Evolutionary conservation across 2,329 filamentous ascomycete species (phyloP).

Genomic region (Leptographium radiaticola): DNA sequence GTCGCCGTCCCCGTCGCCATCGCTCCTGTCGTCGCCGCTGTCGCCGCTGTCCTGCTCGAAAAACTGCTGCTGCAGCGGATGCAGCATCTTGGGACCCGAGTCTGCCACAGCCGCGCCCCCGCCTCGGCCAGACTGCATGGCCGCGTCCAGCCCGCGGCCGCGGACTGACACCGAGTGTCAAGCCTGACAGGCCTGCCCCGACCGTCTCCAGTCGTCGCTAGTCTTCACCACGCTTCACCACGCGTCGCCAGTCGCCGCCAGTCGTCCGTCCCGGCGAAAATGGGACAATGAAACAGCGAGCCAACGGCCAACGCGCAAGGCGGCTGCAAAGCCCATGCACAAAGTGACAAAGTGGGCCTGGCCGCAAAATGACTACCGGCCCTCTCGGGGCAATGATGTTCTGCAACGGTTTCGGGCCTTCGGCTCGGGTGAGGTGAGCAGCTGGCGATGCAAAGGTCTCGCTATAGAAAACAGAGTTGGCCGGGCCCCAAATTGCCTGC

Average conservation of each 20-base stretch:
- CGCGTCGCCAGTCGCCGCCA: no score
- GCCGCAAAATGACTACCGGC: background rate
- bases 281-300: background rate
- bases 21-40: slow-evolving; percentile 28
- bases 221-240: no score
- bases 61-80: slow-evolving; percentile 6
- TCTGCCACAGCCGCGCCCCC: background rate
- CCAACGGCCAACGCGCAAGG: background rate
- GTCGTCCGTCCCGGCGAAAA: no score
- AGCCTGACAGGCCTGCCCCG: no score
- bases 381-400: slow-evolving; percentile 7
- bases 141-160: background rate
- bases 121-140: background rate
- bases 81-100: background rate
- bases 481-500: background rate
- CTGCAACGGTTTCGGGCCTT: background rate
- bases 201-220: no score
- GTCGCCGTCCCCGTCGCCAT: slow-evolving; percentile 24
- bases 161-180: background rate
- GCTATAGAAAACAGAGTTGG: background rate
- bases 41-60: slow-evolving; percentile 19
- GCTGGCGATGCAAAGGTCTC: background rate
- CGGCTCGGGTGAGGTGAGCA: background rate
- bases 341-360: slow-evolving; percentile 1
- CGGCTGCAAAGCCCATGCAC: background rate